These are phyloP conservation scores for Calonectria leucothoes DNA, from an alignment of 2,329 filamentous ascomycete genomes.

Conservation along the genomic window DNA sequence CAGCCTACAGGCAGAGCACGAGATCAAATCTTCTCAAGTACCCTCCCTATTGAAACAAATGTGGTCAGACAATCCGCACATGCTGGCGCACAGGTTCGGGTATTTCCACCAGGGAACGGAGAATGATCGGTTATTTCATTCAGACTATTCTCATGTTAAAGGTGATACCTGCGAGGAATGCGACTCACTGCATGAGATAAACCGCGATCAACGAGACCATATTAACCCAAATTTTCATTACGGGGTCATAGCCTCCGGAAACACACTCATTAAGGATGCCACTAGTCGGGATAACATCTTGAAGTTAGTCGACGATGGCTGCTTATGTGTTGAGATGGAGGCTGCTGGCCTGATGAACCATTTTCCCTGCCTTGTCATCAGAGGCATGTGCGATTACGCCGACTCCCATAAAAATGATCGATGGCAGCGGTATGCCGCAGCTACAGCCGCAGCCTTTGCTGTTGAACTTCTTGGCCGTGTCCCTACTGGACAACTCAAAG, in stretches of 20 bases:
- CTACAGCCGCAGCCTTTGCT: slow-evolving; percentile 44
- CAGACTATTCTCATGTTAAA: background rate
- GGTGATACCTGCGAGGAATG: slow-evolving; percentile 9
- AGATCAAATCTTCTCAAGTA: background rate
- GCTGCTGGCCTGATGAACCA: slow-evolving; percentile 45
- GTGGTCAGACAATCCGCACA: background rate
- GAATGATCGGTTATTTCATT: background rate
- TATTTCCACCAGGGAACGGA: background rate
- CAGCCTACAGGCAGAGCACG: slow-evolving; percentile 24
- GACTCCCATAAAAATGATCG: slow-evolving; percentile 47
- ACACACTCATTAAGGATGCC: slow-evolving; percentile 37
- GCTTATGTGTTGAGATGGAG: slow-evolving; percentile 42
- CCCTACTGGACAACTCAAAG: background rate
- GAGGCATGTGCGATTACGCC: slow-evolving; percentile 51
- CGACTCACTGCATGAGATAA: slow-evolving; percentile 1
- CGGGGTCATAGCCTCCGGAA: slow-evolving; percentile 29
- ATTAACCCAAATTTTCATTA: slow-evolving; percentile 33
- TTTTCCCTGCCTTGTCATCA: slow-evolving; percentile 47
- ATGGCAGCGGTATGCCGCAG: slow-evolving; percentile 47
- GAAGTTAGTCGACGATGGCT: background rate
- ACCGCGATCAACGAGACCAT: background rate
- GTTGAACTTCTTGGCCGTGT: slow-evolving; percentile 38
- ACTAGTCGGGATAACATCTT: slow-evolving; percentile 9
- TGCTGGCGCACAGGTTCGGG: background rate
- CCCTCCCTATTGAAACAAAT: slow-evolving; percentile 8